A percentile compares a stretch with the other conserved stretches of the same genome.
Evolutionary conservation across 257 asterid genomes (phyloP).

Genomic region (Nicotiana sylvestris): DNA sequence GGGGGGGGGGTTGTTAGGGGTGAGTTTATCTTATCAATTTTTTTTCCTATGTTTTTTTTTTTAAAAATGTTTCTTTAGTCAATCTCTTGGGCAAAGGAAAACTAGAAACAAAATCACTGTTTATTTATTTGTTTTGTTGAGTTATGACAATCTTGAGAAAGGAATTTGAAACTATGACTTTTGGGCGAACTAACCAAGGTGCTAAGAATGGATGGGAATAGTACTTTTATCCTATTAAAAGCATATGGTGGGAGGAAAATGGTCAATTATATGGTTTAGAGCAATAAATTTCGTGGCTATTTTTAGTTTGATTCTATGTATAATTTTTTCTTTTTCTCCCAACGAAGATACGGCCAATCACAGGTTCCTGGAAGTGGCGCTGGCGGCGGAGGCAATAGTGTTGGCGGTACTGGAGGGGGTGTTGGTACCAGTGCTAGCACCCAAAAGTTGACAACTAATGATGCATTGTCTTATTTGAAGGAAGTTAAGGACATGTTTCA

Average conservation of each 20-base stretch:
- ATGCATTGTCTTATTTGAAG: slow-evolving; percentile 54
- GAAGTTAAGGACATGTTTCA: slow-evolving; percentile 62
- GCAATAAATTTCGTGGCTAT: not conserved
- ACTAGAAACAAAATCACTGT: not conserved
- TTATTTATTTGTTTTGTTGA: not conserved
- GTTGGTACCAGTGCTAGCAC: slow-evolving; percentile 36
- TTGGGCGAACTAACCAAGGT: not conserved
- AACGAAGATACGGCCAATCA: not conserved
- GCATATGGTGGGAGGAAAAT: slow-evolving; percentile 1
- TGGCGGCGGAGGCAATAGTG: slow-evolving; percentile 24
- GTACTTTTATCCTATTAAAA: not conserved
- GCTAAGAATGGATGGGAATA: not conserved
- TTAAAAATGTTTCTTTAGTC: not conserved
- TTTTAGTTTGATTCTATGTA: not conserved
- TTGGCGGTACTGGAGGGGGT: slow-evolving; percentile 1
- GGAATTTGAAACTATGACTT: not conserved
- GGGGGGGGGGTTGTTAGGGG: not conserved
- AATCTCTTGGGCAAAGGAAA: slow-evolving; percentile 1
- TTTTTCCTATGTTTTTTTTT: not conserved
- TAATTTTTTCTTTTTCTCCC: slow-evolving; percentile 6
- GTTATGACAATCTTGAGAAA: not conserved
- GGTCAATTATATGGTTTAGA: not conserved
- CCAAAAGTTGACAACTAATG: slow-evolving; percentile 53
- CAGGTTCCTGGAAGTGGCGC: slow-evolving; percentile 23
- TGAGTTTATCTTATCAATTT: not conserved